Base-by-base conservation (phyloP, 345 rosid species). In the Sonneratia caseolaris region DNA sequence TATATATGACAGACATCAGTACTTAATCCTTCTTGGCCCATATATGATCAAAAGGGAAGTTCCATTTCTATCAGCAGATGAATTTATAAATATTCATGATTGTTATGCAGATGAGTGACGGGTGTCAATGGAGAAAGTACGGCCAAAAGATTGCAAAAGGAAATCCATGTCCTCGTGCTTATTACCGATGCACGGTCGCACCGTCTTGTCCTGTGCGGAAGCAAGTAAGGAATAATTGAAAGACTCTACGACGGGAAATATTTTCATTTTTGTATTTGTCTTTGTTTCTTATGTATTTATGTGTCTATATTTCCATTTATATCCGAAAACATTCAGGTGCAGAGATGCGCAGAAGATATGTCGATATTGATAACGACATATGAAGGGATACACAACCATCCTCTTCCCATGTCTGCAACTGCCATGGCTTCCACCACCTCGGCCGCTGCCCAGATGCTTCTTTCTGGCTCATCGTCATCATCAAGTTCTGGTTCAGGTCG, bases 111-210 rank as follows among this genome's bases (percentile, higher is more conserved):
- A 84, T 92, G 69, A 79, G 78, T n/a, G 97, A 92, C 78, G 99
- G 99, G 10, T 95, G 99, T 53, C 99, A 90, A 78, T 95, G 99
- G 99, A 77, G 99, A 71, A 95, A 95, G 73, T 95, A 95, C 15
- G 99, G 99, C n/a, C 99, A 95, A 51, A 95, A 95, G 76, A 95
- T 95, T 86, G 97, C 99, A 0, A 95, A 95, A 82, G 99, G 99
- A 71, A 95, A 95, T 70, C 99, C 99, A 0, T 92, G 98, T 47
- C 99, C 99, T 48, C 82, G 99, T 72, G 97, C 98, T 76, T 95
- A 95, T 69, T 95, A 95, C 64, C 88, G 99, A 3, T 95, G 99
- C 86, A 92, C 98, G 16, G 87, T 95, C 89, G 96, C 96, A 3
- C 83, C 83, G 18, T 92, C 89, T 16, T 95, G 99, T 10, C 97